These are phyloP conservation scores for Hordeum marinum DNA, from an alignment of 176 grass and related monocot genomes.

Conservation along the genomic window DNA sequence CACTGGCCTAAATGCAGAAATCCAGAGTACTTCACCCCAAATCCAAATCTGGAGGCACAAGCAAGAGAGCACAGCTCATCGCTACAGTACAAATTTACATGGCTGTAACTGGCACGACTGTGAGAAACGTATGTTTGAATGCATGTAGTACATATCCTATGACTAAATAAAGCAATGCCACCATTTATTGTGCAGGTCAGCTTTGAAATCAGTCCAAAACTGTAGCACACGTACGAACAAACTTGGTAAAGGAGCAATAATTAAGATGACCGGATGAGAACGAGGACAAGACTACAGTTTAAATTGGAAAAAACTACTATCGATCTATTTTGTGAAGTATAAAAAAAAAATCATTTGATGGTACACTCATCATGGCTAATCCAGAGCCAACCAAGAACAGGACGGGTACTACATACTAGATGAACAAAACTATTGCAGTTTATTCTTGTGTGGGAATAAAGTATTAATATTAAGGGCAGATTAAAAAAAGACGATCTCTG, in stretches of 20 bases:
- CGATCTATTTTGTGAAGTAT: no score
- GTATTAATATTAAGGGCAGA: neutral
- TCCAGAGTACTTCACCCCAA: conserved; percentile 57
- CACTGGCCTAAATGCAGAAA: conserved; percentile 42
- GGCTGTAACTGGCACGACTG: neutral
- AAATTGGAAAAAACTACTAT: neutral
- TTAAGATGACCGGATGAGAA: neutral
- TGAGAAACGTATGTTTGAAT: neutral
- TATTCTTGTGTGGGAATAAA: neutral
- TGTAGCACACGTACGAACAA: neutral
- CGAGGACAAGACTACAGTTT: neutral
- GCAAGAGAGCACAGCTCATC: neutral
- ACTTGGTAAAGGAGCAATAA: neutral
- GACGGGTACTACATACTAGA: neutral
- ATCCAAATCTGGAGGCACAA: conserved; percentile 42
- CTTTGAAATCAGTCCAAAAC: neutral
- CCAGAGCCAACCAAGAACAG: neutral
- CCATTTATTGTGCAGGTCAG: neutral
- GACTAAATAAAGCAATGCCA: neutral
- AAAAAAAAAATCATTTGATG: neutral
- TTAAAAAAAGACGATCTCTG: neutral
- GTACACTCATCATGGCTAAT: neutral
- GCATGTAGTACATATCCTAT: neutral
- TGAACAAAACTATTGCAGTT: neutral
- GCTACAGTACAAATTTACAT: neutral